Conservation (phyloP, 2,329 filamentous ascomycete species). For the Diaporthe batatas region DNA sequence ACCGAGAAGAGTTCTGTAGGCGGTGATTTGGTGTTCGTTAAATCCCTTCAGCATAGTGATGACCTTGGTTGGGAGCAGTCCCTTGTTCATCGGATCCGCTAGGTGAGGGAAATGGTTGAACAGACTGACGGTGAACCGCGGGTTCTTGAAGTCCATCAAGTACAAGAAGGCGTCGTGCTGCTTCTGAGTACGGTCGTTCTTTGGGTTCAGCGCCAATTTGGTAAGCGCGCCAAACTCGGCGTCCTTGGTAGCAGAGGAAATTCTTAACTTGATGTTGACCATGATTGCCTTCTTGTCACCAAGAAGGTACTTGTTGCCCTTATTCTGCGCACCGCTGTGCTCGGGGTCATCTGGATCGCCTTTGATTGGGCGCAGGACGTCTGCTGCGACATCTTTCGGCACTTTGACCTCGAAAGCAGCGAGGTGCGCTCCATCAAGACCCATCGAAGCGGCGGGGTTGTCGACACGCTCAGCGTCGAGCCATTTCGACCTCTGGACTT, state of each 20-base stretch:
- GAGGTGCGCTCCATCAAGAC: constrained; percentile 34
- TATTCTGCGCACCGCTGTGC: background rate
- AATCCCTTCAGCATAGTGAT: constrained; percentile 49
- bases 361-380: constrained; percentile 21
- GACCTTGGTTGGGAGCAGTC: constrained; percentile 41
- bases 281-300: constrained; percentile 35
- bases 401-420: constrained; percentile 40
- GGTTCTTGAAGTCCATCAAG: constrained; percentile 44
- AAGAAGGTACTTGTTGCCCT: constrained; percentile 23
- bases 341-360: constrained; percentile 34
- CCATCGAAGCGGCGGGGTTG: constrained; percentile 38
- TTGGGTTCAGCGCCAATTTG: constrained; percentile 31
- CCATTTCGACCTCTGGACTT: constrained; percentile 30
- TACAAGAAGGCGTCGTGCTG: constrained; percentile 45
- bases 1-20: constrained; percentile 53
- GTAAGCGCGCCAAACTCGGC: constrained; percentile 39
- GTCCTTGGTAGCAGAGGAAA: constrained; percentile 37
- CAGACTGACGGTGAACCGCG: constrained; percentile 42
- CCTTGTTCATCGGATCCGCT: constrained; percentile 36
- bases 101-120: constrained; percentile 47
- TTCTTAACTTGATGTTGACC: constrained; percentile 36
- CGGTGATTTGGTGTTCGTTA: constrained; percentile 54
- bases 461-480: constrained; percentile 41
- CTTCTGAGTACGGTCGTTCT: constrained; percentile 32
- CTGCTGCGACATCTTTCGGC: constrained; percentile 29